phyloP scores from a whole-genome alignment of 1,284 basidiomycete genomes.

The Ustilago loliicola region DNA sequence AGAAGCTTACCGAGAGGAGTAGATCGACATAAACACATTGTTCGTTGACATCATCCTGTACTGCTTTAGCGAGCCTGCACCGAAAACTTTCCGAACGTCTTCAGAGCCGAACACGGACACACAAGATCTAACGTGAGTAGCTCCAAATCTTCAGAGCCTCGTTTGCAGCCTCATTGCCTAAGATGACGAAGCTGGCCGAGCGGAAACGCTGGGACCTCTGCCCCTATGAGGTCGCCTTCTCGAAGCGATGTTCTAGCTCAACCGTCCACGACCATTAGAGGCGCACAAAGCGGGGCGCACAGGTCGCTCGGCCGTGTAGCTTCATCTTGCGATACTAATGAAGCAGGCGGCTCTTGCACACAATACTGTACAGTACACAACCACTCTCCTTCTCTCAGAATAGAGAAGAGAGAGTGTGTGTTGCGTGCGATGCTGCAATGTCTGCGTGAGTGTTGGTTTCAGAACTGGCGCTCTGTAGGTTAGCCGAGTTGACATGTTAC shows the following conservation, averaged over 20 bases:
- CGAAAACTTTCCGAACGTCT: neutral
- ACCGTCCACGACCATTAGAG: too few relatives aligned
- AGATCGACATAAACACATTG: neutral
- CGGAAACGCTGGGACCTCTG: too few relatives aligned
- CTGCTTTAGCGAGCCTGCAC: neutral
- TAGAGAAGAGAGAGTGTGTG: too few relatives aligned
- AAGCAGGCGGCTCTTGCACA: neutral
- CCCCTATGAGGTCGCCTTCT: too few relatives aligned
- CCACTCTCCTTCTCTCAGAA: neutral
- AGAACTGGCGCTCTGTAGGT: neutral
- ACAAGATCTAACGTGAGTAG: neutral
- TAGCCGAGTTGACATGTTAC: slow-evolving; percentile 39
- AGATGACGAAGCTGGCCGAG: too few relatives aligned
- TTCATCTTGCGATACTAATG: neutral
- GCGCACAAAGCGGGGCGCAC: too few relatives aligned
- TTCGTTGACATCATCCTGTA: neutral
- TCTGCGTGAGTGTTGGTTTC: neutral
- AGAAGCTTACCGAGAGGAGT: neutral
- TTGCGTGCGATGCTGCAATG: neutral
- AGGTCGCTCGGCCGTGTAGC: neutral
- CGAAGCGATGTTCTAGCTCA: too few relatives aligned
- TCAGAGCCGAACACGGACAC: neutral
- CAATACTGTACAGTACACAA: neutral
- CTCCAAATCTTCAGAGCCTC: too few relatives aligned
- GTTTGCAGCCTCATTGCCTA: neutral